Conservation (phyloP, 306 rosid genomes). For the Albizia julibrissin region DNA sequence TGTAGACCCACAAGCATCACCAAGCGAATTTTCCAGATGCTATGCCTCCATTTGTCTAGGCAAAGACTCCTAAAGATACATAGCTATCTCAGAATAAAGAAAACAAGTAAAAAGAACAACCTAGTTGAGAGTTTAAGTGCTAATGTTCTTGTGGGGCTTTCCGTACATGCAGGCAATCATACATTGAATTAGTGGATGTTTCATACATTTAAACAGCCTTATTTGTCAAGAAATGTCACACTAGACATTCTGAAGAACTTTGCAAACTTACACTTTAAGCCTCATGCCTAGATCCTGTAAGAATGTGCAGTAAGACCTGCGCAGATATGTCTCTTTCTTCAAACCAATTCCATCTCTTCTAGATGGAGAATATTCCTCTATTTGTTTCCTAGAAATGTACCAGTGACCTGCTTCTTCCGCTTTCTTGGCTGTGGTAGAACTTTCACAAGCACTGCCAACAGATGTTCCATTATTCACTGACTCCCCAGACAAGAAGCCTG, state of each 20-base stretch:
- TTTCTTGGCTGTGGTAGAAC: constrained; percentile 32
- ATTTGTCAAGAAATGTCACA: constrained; percentile 22
- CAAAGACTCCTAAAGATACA: constrained; percentile 9
- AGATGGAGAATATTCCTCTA: constrained; percentile 90
- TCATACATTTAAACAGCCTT: constrained; percentile 1
- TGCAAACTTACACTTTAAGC: constrained; percentile 86
- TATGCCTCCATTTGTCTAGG: neutral
- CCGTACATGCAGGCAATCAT: constrained; percentile 17
- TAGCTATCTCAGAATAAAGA: constrained; percentile 1
- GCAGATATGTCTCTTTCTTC: constrained; percentile 89
- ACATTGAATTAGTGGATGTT: constrained; percentile 12
- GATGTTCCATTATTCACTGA: constrained; percentile 36
- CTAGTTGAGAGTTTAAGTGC: neutral
- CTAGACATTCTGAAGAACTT: neutral
- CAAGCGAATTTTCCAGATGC: constrained; percentile 12
- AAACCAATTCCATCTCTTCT: constrained; percentile 82
- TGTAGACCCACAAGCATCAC: constrained; percentile 16
- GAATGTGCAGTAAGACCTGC: constrained; percentile 91
- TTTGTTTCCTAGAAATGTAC: constrained; percentile 82
- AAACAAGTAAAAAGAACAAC: constrained; percentile 18
- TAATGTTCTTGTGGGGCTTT: constrained; percentile 3
- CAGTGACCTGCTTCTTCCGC: constrained; percentile 52
- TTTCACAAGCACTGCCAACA: constrained; percentile 36
- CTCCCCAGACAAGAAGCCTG: constrained; percentile 48
- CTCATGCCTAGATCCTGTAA: constrained; percentile 96